Evolutionary conservation across 176 grass and related monocot species (phyloP).

Genomic region (Alopecurus myosuroides): DNA sequence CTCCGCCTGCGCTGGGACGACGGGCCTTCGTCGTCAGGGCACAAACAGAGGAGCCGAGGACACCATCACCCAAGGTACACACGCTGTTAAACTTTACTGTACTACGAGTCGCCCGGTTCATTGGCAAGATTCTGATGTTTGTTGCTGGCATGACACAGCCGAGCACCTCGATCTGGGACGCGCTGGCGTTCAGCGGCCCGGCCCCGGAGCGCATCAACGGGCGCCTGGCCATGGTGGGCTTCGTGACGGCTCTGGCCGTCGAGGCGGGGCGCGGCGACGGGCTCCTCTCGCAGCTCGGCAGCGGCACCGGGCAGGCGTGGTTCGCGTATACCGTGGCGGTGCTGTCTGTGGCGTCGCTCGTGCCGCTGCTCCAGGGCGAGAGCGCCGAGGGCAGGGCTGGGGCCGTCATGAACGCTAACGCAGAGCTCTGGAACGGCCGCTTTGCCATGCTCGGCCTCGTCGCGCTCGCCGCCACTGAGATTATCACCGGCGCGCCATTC

Average conservation of each 20-base stretch:
- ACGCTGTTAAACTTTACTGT: no score
- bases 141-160: neutral
- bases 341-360: conserved; percentile 50
- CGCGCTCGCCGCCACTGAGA: conserved; percentile 56
- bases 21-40: no score
- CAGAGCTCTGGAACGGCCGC: conserved; percentile 75
- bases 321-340: conserved; percentile 30
- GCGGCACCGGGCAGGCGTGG: conserved; percentile 37
- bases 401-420: conserved; percentile 41
- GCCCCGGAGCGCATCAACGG: conserved; percentile 71
- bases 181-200: conserved; percentile 51
- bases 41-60: no score
- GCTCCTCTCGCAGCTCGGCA: conserved; percentile 30
- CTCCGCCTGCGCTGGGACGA: no score
- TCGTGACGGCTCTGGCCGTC: conserved; percentile 50
- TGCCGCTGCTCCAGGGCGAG: conserved; percentile 50
- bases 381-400: conserved; percentile 26
- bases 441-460: conserved; percentile 79
- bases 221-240: conserved; percentile 55
- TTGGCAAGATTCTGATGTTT: no score
- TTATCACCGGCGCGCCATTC: conserved; percentile 50
- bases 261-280: conserved; percentile 38
- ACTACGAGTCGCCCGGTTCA: no score
- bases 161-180: conserved; percentile 30
- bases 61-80: no score